Base-by-base conservation (phyloP, 495 filamentous ascomycete genomes). In the Neurospora sp. region DNA sequence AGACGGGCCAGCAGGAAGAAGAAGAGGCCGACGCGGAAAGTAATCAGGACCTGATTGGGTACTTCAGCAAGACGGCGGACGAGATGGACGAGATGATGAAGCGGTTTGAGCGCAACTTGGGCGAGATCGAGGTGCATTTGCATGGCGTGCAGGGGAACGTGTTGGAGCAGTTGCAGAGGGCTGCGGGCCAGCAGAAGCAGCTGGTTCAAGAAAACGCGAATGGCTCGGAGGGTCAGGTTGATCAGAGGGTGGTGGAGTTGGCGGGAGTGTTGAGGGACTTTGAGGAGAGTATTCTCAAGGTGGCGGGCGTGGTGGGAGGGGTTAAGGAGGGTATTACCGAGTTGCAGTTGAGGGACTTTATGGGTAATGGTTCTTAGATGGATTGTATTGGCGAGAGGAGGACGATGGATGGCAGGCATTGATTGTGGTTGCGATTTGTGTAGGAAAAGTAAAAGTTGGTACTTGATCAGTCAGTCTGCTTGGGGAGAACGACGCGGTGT, bases 101-200 rank as follows among this genome's bases (percentile, higher is more conserved):
- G 8, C 85, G 82, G 74, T 94, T 94, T 78, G 87, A 89, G 74
- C 81, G 83, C 39, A 93, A 91, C 73, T 81, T 97, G 69, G 84
- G 87, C 68, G 93, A 97, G 79, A 93, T 97, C 70, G 94, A 97
- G 81, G 86, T 88, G 75, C 93, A 96, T 79, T 84, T 97, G 68
- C 85, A 91, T 69, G 89, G 90, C 4, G 89, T 97, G 31, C 93
- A 96, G 77, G 83, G 84, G 10, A 88, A 87, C 37, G 85, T 93
- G 66, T 84, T 90, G 74, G 87, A 90, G 72, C 90, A 94, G 79
- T 87, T 92, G 71, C 89, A 91, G 80, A 85, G 90, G 70, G 87
- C 92, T 77, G 84, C 89, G 70, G 85, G 87, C n/a, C n/a, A n/a
- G 38, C 76, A 78, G 73, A 22, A 22, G 46, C 46, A 53, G 46